Evolutionary conservation across 805 yeast species (phyloP), one percentile per base, ranked within the genome.

Genomic region (Torulaspora franciscae): DNA sequence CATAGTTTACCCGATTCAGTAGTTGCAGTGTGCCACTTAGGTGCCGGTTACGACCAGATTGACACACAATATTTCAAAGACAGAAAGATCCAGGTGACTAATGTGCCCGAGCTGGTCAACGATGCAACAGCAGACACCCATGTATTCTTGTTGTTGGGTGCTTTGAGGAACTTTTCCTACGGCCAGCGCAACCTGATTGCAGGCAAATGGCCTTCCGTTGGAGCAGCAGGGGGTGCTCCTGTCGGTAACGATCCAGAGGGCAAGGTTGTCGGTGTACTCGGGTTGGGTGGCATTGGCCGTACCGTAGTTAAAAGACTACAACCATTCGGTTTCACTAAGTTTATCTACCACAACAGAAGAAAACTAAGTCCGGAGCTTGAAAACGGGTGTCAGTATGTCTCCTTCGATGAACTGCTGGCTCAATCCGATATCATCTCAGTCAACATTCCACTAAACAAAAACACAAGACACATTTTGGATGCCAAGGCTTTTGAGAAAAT

Each of bases 271-370:
- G 96, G 96, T 39, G 80, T 88, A 43, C 70, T 84, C 42, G 96
- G 96, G 11, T 74, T 88, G 77, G 96, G 96, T 27, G 95, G 95
- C 28, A 87, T 88, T 66, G 96, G 96, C 37, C 77, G 89, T 47
- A 85, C 86, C 25, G 80, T 88, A 42, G 74, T 87, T 43, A 78
- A 80, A 52, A 75, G 91, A 55, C 72, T 85, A 50, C 66, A 68
- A 52, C 90, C 91, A 7, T 87, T 88, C 65, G 95, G 93, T 2
- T 85, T 87, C 65, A 68, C 65, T 27, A 80, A 77, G 56, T 77
- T 84, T 51, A 64, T 83, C 30, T 88, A 88, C 66, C 75, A 87
- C 66, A 88, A 86, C 69, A 76, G 95, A 55, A 66, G 65, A 40
- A 69, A 72, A 59, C 69, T 88, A 50, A 44, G 73, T 5, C 67